These are phyloP conservation scores for Blastobotrys serpentis DNA, from an alignment of 1,139 yeast genomes.

Conservation along the genomic window DNA sequence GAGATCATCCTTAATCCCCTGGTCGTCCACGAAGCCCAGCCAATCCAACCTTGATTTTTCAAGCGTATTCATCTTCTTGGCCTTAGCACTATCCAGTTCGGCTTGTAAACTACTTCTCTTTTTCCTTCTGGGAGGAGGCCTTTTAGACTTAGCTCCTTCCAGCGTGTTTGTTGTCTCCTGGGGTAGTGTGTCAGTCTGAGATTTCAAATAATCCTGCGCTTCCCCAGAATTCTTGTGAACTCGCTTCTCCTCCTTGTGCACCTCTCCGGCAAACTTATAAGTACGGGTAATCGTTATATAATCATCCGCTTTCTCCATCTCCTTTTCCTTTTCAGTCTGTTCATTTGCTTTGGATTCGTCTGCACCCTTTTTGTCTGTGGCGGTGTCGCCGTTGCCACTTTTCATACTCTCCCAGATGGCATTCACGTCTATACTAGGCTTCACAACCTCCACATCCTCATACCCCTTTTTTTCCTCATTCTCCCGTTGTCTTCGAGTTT, in stretches of 20 bases:
- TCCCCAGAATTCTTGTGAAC: constrained; percentile 81
- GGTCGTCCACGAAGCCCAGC: constrained; percentile 90
- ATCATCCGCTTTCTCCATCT: constrained; percentile 34
- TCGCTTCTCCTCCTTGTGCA: constrained; percentile 69
- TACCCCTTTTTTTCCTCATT: constrained; percentile 40
- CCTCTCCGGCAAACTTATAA: constrained; percentile 88
- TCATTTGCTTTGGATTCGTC: not conserved
- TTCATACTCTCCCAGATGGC: constrained; percentile 56
- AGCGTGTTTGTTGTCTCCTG: no score
- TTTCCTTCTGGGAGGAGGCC: constrained; percentile 33
- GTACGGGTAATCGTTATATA: constrained; percentile 70
- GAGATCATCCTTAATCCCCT: constrained; percentile 81
- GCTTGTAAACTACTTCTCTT: constrained; percentile 79
- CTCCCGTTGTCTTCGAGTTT: constrained; percentile 55
- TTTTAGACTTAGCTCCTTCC: constrained; percentile 2
- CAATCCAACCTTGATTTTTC: constrained; percentile 93
- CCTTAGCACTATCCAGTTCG: constrained; percentile 55
- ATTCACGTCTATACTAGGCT: constrained; percentile 45
- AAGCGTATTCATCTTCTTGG: constrained; percentile 78
- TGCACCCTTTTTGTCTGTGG: not conserved
- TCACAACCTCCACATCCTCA: constrained; percentile 23
- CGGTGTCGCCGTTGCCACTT: constrained; percentile 12
- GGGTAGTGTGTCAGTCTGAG: constrained; percentile 15
- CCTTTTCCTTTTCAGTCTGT: not conserved
- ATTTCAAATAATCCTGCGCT: constrained; percentile 70